Percentiles rank a stretch among this genome's conserved stretches.
phyloP scores from a whole-genome alignment of 257 asterid species.

The Leptodermis oblonga region DNA sequence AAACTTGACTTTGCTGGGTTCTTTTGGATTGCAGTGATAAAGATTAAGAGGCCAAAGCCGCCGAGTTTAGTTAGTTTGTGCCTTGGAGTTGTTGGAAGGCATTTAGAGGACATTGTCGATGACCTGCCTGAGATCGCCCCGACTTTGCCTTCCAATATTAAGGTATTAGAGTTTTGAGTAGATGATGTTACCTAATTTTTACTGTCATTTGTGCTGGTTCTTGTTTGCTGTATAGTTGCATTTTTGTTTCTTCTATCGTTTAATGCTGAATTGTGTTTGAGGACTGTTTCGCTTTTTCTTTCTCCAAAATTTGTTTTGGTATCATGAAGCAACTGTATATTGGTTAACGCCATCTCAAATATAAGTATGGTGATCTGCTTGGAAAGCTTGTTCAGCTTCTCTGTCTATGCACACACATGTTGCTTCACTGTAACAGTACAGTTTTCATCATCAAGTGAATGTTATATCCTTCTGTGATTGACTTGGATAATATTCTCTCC shows the following conservation, averaged over 20 bases:
- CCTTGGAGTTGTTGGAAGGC: constrained; percentile 71
- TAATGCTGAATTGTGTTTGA: background rate
- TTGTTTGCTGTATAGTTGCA: background rate
- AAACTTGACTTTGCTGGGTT: constrained; percentile 15
- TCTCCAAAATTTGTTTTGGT: background rate
- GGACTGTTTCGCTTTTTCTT: no score
- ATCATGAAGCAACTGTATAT: background rate
- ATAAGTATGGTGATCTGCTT: background rate
- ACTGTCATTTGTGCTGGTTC: background rate
- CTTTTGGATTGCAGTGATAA: constrained; percentile 38
- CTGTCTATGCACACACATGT: background rate
- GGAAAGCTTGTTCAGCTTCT: background rate
- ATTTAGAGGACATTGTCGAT: constrained; percentile 78
- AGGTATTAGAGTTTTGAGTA: constrained; percentile 32
- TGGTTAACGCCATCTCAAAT: background rate
- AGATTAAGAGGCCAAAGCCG: constrained; percentile 39
- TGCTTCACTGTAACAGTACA: background rate
- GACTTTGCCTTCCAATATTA: constrained; percentile 60
- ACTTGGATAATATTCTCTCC: background rate
- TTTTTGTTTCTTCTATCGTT: background rate
- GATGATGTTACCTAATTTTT: background rate
- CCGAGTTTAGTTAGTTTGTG: constrained; percentile 84
- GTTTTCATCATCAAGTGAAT: background rate
- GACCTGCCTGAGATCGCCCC: constrained; percentile 61
- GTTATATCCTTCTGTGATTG: background rate